Evolutionary conservation across 2,329 filamentous ascomycete genomes (phyloP), one percentile per base, ranked within the genome.

Genomic region (Basipetospora chlamydospora): DNA sequence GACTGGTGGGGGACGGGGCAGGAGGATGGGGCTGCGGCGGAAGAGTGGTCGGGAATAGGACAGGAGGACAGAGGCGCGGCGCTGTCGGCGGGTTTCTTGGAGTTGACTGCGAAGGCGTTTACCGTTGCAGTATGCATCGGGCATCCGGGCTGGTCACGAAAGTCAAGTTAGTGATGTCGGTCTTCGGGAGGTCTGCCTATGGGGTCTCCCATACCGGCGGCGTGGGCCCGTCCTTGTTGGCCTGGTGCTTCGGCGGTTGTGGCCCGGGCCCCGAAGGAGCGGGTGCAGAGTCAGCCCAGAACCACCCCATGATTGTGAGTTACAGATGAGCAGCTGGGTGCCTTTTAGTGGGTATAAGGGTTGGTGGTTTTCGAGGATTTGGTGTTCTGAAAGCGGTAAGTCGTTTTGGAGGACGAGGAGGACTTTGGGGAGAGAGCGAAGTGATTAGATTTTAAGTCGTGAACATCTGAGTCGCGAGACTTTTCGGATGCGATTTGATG

Each of bases 41-140:
- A 41, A 9, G 48, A 49, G 21, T 46, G 44, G 12, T 68, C 64
- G n/a, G 62, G 59, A 8, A 70, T 58, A 20, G 66, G 67, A 39
- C 64, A 37, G 66, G 45, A 53, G 0, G 63, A 16, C 12, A 28
- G 35, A 6, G 40, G 40, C 11, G 44, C 37, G 33, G 49, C 39
- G 26, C 39, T 41, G 28, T 43, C 33, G 35, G 46, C 25, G 35
- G 46, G 30, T 21, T 37, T 42, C 22, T 39, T 43, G 9, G 46
- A 44, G 33, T 49, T 49, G 31, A 49, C 44, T 39, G 45, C 43
- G 4, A 73, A 51, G 31, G 63, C 62, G 43, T 71, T 62, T 44
- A 64, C 54, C 3, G 62, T 63, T 48, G 64, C 61, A 42, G 68
- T 61, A 54, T 73, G 67, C 68, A 76, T 73, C 3, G 70, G 71